phyloP scores from a whole-genome alignment of 2,329 filamentous ascomycete species.

The Aspergillaceae sp. region DNA sequence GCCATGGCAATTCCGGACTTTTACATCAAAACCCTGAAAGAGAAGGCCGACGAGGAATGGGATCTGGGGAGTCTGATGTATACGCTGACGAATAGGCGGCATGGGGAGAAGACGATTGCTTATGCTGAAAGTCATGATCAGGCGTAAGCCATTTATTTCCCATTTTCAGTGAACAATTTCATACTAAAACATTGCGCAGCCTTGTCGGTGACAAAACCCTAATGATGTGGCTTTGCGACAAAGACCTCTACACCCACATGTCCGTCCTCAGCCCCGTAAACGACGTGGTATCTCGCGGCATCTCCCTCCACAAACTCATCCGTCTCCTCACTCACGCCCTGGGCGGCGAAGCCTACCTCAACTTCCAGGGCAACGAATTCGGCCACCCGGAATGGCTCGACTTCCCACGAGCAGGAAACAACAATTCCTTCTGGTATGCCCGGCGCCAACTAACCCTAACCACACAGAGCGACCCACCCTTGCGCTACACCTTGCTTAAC shows the following conservation, averaged over 20 bases:
- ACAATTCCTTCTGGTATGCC: conserved; percentile 90
- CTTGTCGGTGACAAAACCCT: conserved; percentile 94
- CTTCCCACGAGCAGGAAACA: conserved; percentile 87
- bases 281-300: conserved; percentile 77
- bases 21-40: conserved; percentile 98
- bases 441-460: conserved; percentile 88
- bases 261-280: conserved; percentile 76
- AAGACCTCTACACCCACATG: conserved; percentile 97
- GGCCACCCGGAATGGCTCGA: conserved; percentile 98
- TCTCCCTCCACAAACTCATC: conserved; percentile 96
- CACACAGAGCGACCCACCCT: conserved; percentile 58
- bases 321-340: conserved; percentile 83
- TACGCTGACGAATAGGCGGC: conserved; percentile 83
- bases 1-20: conserved; percentile 97
- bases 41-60: conserved; percentile 84
- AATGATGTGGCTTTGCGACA: conserved; percentile 97
- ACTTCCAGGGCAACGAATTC: conserved; percentile 98
- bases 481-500: conserved; percentile 87
- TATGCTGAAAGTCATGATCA: conserved; percentile 97
- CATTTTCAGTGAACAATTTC: too few species aligned
- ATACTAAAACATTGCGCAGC: conserved; percentile 37
- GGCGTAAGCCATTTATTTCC: conserved; percentile 56
- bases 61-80: conserved; percentile 76
- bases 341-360: conserved; percentile 93
- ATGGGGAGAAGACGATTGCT: conserved; percentile 96